A percentile compares a stretch with the other conserved stretches of the same genome.
Conservation (phyloP, 2,329 filamentous ascomycete species). For the Aspergillus uvarum region DNA sequence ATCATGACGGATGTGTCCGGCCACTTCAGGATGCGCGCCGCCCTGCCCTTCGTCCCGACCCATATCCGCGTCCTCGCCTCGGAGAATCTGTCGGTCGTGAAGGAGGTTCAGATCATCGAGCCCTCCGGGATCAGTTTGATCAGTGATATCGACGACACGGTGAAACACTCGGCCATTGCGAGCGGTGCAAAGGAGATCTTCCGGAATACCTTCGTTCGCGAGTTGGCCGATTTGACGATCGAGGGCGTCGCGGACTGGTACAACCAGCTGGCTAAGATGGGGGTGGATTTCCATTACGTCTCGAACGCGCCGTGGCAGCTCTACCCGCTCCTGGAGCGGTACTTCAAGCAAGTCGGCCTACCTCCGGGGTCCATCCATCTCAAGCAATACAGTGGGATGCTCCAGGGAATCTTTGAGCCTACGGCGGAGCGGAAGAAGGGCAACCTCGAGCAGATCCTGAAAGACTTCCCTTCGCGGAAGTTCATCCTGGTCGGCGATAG, state of each 20-base stretch:
- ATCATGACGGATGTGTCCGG: conserved; percentile 84
- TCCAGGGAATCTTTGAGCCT: conserved; percentile 97
- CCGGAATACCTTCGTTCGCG: conserved; percentile 89
- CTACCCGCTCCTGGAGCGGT: conserved; percentile 83
- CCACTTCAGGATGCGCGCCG: conserved; percentile 78
- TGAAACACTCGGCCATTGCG: conserved; percentile 91
- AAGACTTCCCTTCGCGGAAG: conserved; percentile 83
- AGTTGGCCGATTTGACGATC: conserved; percentile 76
- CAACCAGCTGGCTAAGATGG: conserved; percentile 69
- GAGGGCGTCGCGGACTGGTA: conserved; percentile 93
- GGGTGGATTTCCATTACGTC: conserved; percentile 91
- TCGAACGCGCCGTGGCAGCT: conserved; percentile 99
- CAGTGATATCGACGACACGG: conserved; percentile 95
- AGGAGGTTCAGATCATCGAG: conserved; percentile 74
- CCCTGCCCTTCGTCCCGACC: conserved; percentile 86
- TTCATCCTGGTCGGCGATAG: conserved; percentile 95
- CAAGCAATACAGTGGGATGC: conserved; percentile 95
- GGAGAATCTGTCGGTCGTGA: conserved; percentile 77
- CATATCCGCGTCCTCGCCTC: conserved; percentile 84
- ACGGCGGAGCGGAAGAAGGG: conserved; percentile 92
- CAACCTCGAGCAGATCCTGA: conserved; percentile 78
- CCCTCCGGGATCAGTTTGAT: conserved; percentile 84
- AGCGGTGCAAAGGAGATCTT: conserved; percentile 91
- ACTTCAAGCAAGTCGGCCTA: conserved; percentile 75
- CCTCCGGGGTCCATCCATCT: conserved; percentile 89